These are phyloP conservation scores for Aspergillus carlsbadensis DNA, from an alignment of 495 filamentous ascomycete genomes.

Conservation along the genomic window DNA sequence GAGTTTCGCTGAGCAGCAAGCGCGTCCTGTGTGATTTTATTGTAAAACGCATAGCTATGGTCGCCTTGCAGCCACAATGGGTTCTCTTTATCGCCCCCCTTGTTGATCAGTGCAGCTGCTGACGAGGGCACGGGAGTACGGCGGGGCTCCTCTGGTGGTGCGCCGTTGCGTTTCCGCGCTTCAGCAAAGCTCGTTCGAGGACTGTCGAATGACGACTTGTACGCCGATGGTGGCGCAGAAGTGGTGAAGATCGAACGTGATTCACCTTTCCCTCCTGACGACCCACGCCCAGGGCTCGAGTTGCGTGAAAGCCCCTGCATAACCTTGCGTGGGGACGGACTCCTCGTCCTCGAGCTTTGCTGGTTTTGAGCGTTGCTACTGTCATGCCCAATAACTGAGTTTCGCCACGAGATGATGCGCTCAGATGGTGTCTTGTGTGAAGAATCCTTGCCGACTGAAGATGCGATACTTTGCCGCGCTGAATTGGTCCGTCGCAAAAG, in stretches of 20 bases:
- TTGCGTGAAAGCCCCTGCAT: slow-evolving; percentile 27
- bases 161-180: slow-evolving; percentile 4
- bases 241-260: slow-evolving; percentile 33
- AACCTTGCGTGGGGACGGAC: slow-evolving; percentile 58
- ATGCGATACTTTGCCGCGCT: slow-evolving; percentile 52
- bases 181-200: slow-evolving; percentile 21
- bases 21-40: slow-evolving; percentile 46
- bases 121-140: neutral
- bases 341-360: slow-evolving; percentile 44
- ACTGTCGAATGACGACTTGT: slow-evolving; percentile 31
- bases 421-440: slow-evolving; percentile 65
- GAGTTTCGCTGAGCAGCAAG: slow-evolving; percentile 33
- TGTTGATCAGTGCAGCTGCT: slow-evolving; percentile 16
- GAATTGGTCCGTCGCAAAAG: slow-evolving; percentile 68
- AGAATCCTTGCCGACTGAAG: slow-evolving; percentile 46
- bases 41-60: slow-evolving; percentile 55
- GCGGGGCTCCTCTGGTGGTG: neutral
- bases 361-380: slow-evolving; percentile 44
- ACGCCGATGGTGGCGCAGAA: slow-evolving; percentile 38
- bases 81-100: slow-evolving; percentile 32
- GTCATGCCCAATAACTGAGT: slow-evolving; percentile 63
- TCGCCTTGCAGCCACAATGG: slow-evolving; percentile 53
- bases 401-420: slow-evolving; percentile 89
- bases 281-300: slow-evolving; percentile 24
- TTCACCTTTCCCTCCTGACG: slow-evolving; percentile 20